A percentile compares a stretch with the other conserved stretches of the same genome.
These are phyloP conservation scores for Tylopilus balloui DNA, from an alignment of 768 basidiomycete genomes.

Conservation along the genomic window DNA sequence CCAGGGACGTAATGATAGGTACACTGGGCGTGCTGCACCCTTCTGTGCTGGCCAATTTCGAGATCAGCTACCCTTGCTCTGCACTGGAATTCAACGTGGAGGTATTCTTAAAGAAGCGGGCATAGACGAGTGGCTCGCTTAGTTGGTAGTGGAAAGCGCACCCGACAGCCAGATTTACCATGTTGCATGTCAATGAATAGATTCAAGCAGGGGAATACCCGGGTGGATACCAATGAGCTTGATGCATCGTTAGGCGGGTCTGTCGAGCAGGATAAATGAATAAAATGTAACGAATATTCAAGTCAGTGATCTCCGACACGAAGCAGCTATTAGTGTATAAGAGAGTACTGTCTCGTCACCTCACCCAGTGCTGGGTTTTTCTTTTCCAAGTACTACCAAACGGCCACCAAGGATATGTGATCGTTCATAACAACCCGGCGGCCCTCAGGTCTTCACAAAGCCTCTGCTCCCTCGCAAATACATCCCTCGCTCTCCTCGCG, in stretches of 20 bases:
- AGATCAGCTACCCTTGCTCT: slow-evolving; percentile 92
- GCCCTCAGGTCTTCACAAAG: slow-evolving; percentile 56
- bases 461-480: slow-evolving; percentile 50
- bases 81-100: slow-evolving; percentile 92
- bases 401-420: slow-evolving; percentile 3
- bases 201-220: background rate
- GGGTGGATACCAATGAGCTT: background rate
- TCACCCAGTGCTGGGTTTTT: background rate
- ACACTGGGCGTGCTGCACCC: slow-evolving; percentile 94
- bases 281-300: slow-evolving; percentile 7
- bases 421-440: slow-evolving; percentile 56
- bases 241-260: background rate
- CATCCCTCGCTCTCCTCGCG: slow-evolving; percentile 40
- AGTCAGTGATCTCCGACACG: slow-evolving; percentile 7
- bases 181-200: slow-evolving; percentile 4
- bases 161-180: background rate
- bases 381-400: slow-evolving; percentile 2
- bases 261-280: slow-evolving; percentile 5
- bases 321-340: slow-evolving; percentile 22
- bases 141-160: slow-evolving; percentile 2
- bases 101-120: slow-evolving; percentile 74
- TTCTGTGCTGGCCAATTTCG: slow-evolving; percentile 85
- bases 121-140: slow-evolving; percentile 4
- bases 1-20: slow-evolving; percentile 71
- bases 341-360: slow-evolving; percentile 5